Evolutionary conservation across 1,284 basidiomycete genomes (phyloP).

Genomic region (Psilocybe mexicana): DNA sequence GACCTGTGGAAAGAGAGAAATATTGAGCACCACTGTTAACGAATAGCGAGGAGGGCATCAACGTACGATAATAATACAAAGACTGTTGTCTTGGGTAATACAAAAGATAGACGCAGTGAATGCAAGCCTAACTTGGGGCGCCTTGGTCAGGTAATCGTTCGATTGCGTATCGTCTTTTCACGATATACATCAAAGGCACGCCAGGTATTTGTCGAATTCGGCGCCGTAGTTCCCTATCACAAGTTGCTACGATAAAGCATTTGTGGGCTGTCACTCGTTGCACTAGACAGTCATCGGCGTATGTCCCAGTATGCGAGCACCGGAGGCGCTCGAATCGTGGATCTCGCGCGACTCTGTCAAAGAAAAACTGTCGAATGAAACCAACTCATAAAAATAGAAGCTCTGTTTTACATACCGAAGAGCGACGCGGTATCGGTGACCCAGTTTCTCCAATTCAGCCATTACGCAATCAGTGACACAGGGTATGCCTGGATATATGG

Average conservation of each 20-base stretch:
- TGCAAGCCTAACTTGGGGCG: conserved; percentile 51
- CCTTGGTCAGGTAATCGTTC: conserved; percentile 92
- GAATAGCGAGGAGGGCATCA: too few relatives aligned
- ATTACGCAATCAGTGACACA: conserved; percentile 99
- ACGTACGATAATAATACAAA: conserved; percentile 11
- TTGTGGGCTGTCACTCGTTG: conserved; percentile 94
- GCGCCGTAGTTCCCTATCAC: conserved; percentile 92
- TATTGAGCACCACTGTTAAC: too few relatives aligned
- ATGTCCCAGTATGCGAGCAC: conserved; percentile 93
- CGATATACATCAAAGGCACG: conserved; percentile 96
- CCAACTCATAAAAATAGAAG: background rate
- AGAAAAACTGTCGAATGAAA: conserved; percentile 10
- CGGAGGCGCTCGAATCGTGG: conserved; percentile 93
- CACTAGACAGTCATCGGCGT: conserved; percentile 98
- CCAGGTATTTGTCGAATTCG: conserved; percentile 94
- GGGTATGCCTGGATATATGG: conserved; percentile 75
- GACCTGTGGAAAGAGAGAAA: too few relatives aligned
- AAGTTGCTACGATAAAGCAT: conserved; percentile 98
- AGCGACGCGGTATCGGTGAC: conserved; percentile 94
- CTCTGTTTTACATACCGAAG: conserved; percentile 60
- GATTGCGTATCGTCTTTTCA: conserved; percentile 86
- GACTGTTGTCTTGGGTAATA: background rate
- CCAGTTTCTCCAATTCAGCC: conserved; percentile 96
- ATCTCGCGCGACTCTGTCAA: conserved; percentile 87
- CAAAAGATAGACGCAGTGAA: conserved; percentile 5